These are phyloP conservation scores for Stephania yunnanensis DNA, from an alignment of 164 flowering plant genomes.

Conservation along the genomic window DNA sequence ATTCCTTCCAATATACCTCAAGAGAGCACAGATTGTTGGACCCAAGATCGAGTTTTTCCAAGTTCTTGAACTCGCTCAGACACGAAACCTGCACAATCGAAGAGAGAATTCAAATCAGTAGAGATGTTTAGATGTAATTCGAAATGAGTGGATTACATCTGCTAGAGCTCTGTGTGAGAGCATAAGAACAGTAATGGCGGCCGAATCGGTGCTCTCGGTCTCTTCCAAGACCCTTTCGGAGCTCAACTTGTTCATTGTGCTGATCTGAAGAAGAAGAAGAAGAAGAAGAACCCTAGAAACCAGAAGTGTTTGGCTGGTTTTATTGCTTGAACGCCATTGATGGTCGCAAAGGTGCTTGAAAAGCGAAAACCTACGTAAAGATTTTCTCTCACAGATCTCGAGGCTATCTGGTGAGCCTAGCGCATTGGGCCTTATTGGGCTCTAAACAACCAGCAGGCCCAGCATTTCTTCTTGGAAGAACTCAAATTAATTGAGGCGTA, in stretches of 20 bases:
- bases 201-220: conserved; percentile 31
- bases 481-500: no score
- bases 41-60: conserved; percentile 73
- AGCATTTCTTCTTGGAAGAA: no score
- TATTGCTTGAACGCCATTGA: background rate
- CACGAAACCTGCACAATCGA: conserved; percentile 52
- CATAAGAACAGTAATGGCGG: conserved; percentile 34
- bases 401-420: background rate
- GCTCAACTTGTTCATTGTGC: conserved; percentile 44
- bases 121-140: background rate
- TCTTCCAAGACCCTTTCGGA: conserved; percentile 49
- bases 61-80: conserved; percentile 55
- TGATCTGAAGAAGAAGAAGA: no score
- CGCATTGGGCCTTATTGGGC: no score
- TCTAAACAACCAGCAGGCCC: no score
- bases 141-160: conserved; percentile 33
- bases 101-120: background rate
- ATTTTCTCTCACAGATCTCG: background rate
- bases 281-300: background rate
- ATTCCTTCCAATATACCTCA: conserved; percentile 30
- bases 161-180: conserved; percentile 71
- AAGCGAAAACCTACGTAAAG: background rate
- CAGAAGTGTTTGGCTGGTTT: background rate
- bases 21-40: conserved; percentile 69
- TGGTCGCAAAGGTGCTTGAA: background rate